Base-by-base conservation (phyloP, 2,329 filamentous ascomycete genomes). In the Cercospora beticola region DNA sequence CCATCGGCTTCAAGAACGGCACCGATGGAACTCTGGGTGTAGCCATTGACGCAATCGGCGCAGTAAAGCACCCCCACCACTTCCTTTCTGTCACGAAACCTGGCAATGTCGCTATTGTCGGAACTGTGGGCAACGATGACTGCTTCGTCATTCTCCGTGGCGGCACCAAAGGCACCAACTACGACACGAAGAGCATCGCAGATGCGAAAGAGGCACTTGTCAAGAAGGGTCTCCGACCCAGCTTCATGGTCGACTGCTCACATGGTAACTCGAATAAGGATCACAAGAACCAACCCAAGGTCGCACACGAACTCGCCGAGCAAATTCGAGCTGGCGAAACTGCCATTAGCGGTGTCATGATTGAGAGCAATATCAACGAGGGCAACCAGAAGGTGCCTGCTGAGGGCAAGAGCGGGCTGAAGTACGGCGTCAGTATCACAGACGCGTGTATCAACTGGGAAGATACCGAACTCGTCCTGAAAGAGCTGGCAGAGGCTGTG, bases 1-100 rank as follows among this genome's bases (percentile, higher is more conserved):
- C 95, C 1, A 93, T 99, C 10, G 95, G 95, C 62, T 99, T 99
- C 91, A 99, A 99, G 88, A 99, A 99, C 82, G 95, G 95, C 72
- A 99, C 95, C 33, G 95, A 99, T 79, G 95, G 95, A 62, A 91
- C 90, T 8, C 84, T 98, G 59, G 88, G 90, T 66, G 94, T 98
- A 4, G 94, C 95, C 12, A 92, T 98, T 75, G 95, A 99, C 79
- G 95, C 95, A 62, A 97, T 98, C 79, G 93, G 94, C 70, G 92
- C 95, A 16, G 94, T 96, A 62, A 89, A 88, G 79, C 92, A 97
- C 78, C 92, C 93, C 16, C 95, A 99, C 78, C 93, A 97, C 85
- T 98, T 99, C 86, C 86, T 99, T 75, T 97, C 93, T 5, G 94
- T 98, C 73, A 98, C 95, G 23, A 98, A 98, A 85, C 94, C 94